Conservation (phyloP, 2,329 filamentous ascomycete genomes). For the Akanthomyces muscarius region DNA sequence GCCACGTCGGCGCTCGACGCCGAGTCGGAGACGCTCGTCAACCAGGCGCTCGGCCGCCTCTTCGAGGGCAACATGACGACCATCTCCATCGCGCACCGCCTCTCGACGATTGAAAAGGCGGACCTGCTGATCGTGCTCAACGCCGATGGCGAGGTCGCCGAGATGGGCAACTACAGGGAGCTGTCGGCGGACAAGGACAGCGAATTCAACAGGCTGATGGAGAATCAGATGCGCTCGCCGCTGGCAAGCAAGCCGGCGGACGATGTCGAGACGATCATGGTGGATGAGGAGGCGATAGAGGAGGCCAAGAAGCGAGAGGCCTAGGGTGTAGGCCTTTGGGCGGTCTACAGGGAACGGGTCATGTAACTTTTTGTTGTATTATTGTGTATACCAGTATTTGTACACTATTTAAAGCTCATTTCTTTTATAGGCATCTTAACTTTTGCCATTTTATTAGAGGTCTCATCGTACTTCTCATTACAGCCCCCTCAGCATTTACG, state of each 20-base stretch:
- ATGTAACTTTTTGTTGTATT: background rate
- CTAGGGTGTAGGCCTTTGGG: background rate
- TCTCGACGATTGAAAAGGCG: slow-evolving; percentile 93
- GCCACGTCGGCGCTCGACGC: slow-evolving; percentile 96
- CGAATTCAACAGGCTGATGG: slow-evolving; percentile 93
- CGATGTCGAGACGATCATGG: background rate
- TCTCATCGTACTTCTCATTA: too few relatives aligned
- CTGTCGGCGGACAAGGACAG: slow-evolving; percentile 72
- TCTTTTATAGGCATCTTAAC: too few relatives aligned
- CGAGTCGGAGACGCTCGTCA: slow-evolving; percentile 96
- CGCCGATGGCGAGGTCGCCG: slow-evolving; percentile 80
- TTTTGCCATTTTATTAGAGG: too few relatives aligned
- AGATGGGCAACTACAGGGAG: slow-evolving; percentile 78
- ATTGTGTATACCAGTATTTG: background rate
- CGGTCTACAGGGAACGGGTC: too few relatives aligned
- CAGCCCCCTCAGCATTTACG: too few relatives aligned
- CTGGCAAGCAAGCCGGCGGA: background rate
- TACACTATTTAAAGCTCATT: background rate
- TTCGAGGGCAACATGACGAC: slow-evolving; percentile 88
- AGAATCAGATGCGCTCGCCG: slow-evolving; percentile 73
- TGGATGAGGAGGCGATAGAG: background rate
- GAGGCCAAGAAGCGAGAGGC: background rate
- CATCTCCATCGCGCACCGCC: slow-evolving; percentile 92
- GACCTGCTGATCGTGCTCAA: slow-evolving; percentile 92
- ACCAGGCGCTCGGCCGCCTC: slow-evolving; percentile 77